Conservation (phyloP, 2,329 filamentous ascomycete genomes). For the Aspergillus fumigatiaffinis region DNA sequence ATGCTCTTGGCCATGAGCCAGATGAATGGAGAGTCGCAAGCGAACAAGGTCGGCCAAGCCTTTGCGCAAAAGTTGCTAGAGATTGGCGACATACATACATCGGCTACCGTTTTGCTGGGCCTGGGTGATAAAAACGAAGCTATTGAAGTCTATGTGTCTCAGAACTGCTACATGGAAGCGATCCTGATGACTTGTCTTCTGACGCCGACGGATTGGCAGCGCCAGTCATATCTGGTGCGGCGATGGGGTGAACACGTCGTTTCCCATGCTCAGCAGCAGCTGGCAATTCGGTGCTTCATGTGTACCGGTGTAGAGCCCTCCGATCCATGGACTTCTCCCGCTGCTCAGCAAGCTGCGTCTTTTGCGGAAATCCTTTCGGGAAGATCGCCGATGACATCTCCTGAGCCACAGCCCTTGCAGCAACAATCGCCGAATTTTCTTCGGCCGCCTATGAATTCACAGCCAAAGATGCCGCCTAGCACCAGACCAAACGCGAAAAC, state of each 20-base stretch:
- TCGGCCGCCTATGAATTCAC: slow-evolving; percentile 13
- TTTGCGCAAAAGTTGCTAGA: slow-evolving; percentile 89
- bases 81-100: slow-evolving; percentile 84
- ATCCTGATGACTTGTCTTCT: slow-evolving; percentile 80
- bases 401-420: slow-evolving; percentile 55
- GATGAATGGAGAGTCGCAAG: slow-evolving; percentile 72
- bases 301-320: slow-evolving; percentile 82
- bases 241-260: slow-evolving; percentile 96
- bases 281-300: slow-evolving; percentile 89
- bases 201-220: slow-evolving; percentile 83
- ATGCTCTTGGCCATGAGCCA: slow-evolving; percentile 90
- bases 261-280: slow-evolving; percentile 77
- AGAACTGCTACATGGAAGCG: slow-evolving; percentile 88
- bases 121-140: slow-evolving; percentile 91
- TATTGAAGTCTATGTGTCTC: slow-evolving; percentile 92
- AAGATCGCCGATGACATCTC: slow-evolving; percentile 41
- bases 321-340: slow-evolving; percentile 84
- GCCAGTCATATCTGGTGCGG: slow-evolving; percentile 79
- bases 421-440: slow-evolving; percentile 15
- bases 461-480: slow-evolving; percentile 48
- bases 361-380: slow-evolving; percentile 30
- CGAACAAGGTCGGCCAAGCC: slow-evolving; percentile 84
- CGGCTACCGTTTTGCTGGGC: slow-evolving; percentile 86
- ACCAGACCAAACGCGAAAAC: slow-evolving; percentile 66
- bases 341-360: slow-evolving; percentile 59